Base-by-base conservation (phyloP, 495 filamentous ascomycete species). In the Hypoxylon subgilvum region DNA sequence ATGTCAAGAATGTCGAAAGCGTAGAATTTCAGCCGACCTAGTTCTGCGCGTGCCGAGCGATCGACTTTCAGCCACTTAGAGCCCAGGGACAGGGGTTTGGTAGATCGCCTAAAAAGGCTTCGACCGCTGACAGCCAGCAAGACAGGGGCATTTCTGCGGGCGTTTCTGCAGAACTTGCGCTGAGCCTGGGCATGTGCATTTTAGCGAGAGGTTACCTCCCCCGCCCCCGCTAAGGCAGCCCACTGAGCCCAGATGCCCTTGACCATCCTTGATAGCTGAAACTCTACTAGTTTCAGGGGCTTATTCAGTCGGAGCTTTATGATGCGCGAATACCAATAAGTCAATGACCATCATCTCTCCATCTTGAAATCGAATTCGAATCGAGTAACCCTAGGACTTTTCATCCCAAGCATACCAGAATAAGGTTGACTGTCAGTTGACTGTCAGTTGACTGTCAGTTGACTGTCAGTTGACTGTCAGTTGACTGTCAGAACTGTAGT, bases 231-330 rank as follows among this genome's bases (percentile, higher is more conserved):
- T 17, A 34, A 31, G 36, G 49, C 50, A 31, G 51, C n/a, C n/a
- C n/a, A n/a, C n/a, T n/a, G n/a, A n/a, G n/a, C n/a, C n/a, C n/a
- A n/a, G n/a, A n/a, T n/a, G n/a, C 31, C 12, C 31, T 3, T n/a
- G 7, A 13, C 5, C 31, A 12, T 45, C 17, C 44, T 50, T 42
- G 22, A 34, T 52, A 21, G 46, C 16, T 65, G 62, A 65, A 65
- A 65, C 62, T 1, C 21, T 35, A 31, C 52, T 52, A 42, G 62
- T 61, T 61, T 65, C 62, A 65, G 56, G 49, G 56, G 35, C 35
- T 25, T 22, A 38, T 27, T 32, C 31, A 63, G 23, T 42, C 47
- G 31, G 40, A 46, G 16, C 10, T 44, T 23, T 45, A 27, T 41
- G 39, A 59, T 46, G 55, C 45, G 30, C 23, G 21, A 43, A 6